These are phyloP conservation scores for Hortiboletus campestris DNA, from an alignment of 768 basidiomycete species.

Conservation along the genomic window DNA sequence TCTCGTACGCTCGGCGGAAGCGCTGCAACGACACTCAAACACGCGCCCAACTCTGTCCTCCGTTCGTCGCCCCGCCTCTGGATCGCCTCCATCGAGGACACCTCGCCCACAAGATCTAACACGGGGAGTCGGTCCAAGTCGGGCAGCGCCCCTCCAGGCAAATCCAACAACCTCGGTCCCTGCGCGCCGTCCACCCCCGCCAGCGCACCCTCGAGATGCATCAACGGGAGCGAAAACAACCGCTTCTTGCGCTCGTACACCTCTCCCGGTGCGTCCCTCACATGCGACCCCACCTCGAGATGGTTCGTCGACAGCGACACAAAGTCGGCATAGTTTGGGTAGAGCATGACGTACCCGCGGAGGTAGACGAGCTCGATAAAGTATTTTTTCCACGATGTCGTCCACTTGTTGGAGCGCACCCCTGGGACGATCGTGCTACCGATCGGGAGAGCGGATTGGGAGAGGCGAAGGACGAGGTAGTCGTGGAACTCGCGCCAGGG, in stretches of 20 bases:
- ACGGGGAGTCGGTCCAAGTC: conserved; percentile 56
- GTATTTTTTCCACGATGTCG: conserved; percentile 83
- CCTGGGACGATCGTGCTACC: conserved; percentile 58
- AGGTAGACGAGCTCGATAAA: conserved; percentile 85
- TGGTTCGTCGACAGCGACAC: conserved; percentile 87
- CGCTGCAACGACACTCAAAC: conserved; percentile 16
- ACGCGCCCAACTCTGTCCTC: conserved; percentile 35
- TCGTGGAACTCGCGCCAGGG: conserved; percentile 86
- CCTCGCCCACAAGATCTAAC: conserved; percentile 60
- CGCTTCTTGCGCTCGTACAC: conserved; percentile 54
- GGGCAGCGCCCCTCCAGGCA: conserved; percentile 57
- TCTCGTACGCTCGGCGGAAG: conserved; percentile 26
- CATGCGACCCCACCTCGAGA: conserved; percentile 81
- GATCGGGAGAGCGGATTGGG: conserved; percentile 37
- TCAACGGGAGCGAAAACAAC: conserved; percentile 68
- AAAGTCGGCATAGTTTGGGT: conserved; percentile 76
- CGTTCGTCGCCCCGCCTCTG: conserved; percentile 35
- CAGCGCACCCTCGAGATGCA: conserved; percentile 39
- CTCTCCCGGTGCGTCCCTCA: conserved; percentile 51
- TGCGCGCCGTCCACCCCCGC: conserved; percentile 4
- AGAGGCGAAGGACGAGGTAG: conserved; percentile 71
- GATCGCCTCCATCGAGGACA: conserved; percentile 38
- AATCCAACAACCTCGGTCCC: conserved; percentile 46
- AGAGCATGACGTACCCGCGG: conserved; percentile 84
- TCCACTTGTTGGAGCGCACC: conserved; percentile 81